phyloP scores from a whole-genome alignment of 371 early-diverging fungal genomes.

The Phascolomyces articulosus region DNA sequence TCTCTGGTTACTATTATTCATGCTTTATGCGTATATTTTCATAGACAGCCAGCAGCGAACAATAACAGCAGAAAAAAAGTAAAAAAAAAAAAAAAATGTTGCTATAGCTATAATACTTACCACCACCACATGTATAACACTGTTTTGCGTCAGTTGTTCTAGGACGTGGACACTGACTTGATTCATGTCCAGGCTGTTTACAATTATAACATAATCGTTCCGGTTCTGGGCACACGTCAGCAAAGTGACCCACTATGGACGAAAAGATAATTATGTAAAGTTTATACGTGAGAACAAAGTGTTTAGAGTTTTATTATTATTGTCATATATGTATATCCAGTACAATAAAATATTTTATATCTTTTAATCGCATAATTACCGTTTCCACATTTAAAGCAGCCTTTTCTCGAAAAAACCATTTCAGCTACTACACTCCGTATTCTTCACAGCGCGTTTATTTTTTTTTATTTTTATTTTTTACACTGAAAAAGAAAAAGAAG shows the following conservation, averaged over 20 bases:
- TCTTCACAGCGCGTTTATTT: neutral
- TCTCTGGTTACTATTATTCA: neutral
- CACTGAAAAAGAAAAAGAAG: too few relatives aligned
- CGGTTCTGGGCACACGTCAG: constrained; percentile 49
- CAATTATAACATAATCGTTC: constrained; percentile 61
- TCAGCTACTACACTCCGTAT: neutral
- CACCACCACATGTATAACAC: constrained; percentile 66
- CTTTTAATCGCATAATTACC: too few relatives aligned
- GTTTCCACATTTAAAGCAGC: constrained; percentile 61
- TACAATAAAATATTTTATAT: too few relatives aligned
- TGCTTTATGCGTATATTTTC: neutral
- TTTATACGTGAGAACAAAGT: too few relatives aligned
- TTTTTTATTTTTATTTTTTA: neutral
- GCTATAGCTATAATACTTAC: too few relatives aligned
- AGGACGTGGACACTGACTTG: constrained; percentile 56
- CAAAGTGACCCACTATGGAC: constrained; percentile 51
- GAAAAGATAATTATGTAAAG: neutral
- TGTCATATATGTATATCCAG: too few relatives aligned
- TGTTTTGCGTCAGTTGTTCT: constrained; percentile 58
- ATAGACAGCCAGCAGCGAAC: neutral
- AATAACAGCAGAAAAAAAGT: neutral
- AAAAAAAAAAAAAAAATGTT: too few relatives aligned
- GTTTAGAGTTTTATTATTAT: too few relatives aligned
- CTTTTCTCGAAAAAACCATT: constrained; percentile 50
- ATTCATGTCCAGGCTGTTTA: constrained; percentile 64